Evolutionary conservation across 208 protist genomes (phyloP).

Genomic region (Herpetomonas samuelpessoai): DNA sequence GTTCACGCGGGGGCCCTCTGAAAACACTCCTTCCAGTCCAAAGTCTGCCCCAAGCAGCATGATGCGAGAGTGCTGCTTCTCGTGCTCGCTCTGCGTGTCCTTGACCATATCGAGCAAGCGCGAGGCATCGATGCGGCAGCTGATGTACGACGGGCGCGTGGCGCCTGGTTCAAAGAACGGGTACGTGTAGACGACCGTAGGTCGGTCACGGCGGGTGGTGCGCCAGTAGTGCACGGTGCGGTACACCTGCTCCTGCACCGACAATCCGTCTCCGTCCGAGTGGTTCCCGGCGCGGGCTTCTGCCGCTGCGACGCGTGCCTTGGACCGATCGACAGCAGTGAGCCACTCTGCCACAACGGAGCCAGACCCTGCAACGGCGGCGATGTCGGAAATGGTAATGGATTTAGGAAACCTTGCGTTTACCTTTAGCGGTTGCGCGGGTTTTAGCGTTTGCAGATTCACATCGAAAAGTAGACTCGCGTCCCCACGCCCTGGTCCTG

Average conservation of each 20-base stretch:
- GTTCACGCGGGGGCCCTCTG: not conserved
- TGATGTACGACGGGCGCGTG: not conserved
- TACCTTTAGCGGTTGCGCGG: not conserved
- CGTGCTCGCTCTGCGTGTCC: not conserved
- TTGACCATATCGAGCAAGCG: not conserved
- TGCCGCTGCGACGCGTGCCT: not conserved
- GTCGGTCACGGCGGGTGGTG: not conserved
- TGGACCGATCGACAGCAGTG: not conserved
- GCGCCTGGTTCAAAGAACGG: not conserved
- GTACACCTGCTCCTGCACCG: not conserved
- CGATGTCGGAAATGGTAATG: not conserved
- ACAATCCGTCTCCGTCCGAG: no score
- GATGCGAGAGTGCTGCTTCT: not conserved
- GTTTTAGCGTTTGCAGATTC: not conserved
- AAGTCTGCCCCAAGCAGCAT: not conserved
- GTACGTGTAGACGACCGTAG: not conserved
- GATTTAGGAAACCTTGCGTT: not conserved
- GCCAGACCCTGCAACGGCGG: not conserved
- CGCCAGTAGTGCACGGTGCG: not conserved
- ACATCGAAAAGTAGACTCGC: not conserved
- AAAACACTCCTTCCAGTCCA: not conserved
- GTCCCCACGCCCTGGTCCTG: not conserved
- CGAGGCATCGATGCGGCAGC: not conserved
- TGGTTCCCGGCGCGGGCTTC: not conserved
- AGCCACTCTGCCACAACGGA: not conserved